phyloP scores from a whole-genome alignment of 2,329 filamentous ascomycete species.

The Cladophialophora exuberans region DNA sequence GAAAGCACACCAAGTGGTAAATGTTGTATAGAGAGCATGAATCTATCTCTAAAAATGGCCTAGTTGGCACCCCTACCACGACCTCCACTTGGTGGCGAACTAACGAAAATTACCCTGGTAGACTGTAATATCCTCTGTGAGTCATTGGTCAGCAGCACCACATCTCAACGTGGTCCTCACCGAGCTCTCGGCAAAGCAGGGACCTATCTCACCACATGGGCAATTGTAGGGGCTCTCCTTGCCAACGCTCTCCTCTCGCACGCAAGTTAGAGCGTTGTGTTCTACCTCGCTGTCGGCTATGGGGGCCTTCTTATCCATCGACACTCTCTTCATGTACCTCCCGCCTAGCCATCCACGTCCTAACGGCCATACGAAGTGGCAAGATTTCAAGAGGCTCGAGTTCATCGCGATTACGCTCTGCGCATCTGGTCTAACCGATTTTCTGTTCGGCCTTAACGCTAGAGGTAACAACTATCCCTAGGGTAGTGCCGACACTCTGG shows the following conservation, averaged over 20 bases:
- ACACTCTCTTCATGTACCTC: conserved; percentile 53
- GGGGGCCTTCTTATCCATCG: conserved; percentile 56
- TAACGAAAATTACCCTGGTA: too few species aligned
- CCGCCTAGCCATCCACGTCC: conserved; percentile 51
- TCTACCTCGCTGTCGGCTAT: conserved; percentile 57
- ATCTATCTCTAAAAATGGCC: too few species aligned
- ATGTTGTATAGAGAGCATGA: too few species aligned
- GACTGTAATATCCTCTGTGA: too few species aligned
- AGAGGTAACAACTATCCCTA: conserved; percentile 39
- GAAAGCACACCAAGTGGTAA: too few species aligned
- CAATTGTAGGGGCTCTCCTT: conserved; percentile 25
- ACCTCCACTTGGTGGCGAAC: too few species aligned
- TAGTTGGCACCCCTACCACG: too few species aligned
- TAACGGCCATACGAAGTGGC: conserved; percentile 46
- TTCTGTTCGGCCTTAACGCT: conserved; percentile 50
- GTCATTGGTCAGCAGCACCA: too few species aligned
- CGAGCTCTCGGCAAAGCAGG: conserved; percentile 26
- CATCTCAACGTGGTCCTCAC: too few species aligned
- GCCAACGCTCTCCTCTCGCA: conserved; percentile 33
- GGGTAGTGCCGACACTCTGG: conserved; percentile 44
- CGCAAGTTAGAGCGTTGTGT: conserved; percentile 60
- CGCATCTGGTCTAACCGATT: conserved; percentile 54
- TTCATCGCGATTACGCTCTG: conserved; percentile 56
- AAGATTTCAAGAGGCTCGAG: conserved; percentile 53
- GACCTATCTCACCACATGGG: conserved; percentile 24